Base-by-base conservation (phyloP, 345 rosid genomes). In the Camelina sativa region DNA sequence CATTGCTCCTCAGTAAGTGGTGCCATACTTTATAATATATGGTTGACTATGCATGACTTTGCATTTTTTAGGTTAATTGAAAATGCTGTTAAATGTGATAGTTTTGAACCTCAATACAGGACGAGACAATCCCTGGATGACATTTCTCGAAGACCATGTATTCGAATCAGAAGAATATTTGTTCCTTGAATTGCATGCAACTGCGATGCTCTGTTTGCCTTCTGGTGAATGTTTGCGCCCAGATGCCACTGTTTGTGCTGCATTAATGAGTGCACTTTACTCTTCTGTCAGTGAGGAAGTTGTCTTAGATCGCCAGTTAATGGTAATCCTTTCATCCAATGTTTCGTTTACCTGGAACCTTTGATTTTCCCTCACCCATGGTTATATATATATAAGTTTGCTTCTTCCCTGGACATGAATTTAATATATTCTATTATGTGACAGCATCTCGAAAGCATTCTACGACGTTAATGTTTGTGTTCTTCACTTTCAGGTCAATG, bases 201-300 rank as follows among this genome's bases (percentile, higher is more conserved):
- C 89, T 74, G 89, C 97, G 52, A 85, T 87, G 89, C 93, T 95
- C 80, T 89, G 97, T 81, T 72, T 88, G 71, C 96, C 99, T 84
- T 89, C 97, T 67, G 97, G 97, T 79, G 97, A 95, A 87, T 85
- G 91, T 81, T 65, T 95, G 85, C 83, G 69, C 76, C 99, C 97
- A 71, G 97, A 95, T 79, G 92, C 97, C 51, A 84, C 91, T 57
- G 84, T 90, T 67, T 95, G 97, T 72, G 78, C 99, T 72, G 76
- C 97, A 41, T 76, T 95, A 63, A 92, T 89, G 97, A 95, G 97
- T 75, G 93, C 97, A 8, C 95, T 95, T 34, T 88, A 90, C 87
- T 87, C 93, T 72, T 85, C 93, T 73, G 87, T 84, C 70, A 83
- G 85, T 50, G 99, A 95, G 82, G 97, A 95, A 59, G 84, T 78